Base-by-base conservation (phyloP, 805 yeast genomes). In the Wickerhamomyces bisporus region DNA sequence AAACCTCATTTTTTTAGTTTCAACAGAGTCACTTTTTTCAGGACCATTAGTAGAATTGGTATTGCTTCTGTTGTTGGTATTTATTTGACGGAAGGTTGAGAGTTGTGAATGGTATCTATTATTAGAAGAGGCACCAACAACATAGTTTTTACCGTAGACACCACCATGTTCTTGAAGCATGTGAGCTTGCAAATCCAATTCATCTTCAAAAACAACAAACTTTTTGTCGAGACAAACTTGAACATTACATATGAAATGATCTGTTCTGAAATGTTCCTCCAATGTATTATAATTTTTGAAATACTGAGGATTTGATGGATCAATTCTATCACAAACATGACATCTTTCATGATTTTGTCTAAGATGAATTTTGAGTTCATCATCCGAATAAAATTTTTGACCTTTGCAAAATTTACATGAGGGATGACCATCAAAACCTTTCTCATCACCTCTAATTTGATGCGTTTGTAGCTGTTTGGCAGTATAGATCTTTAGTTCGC, bases 181-280 rank as follows among this genome's bases (percentile, higher is more conserved):
- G 60, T 93, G 98, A 2, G 94, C 89, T 38, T 84, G 81, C 38
- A 93, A 67, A 49, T 88, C 97, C 39, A 88, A 61, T 37, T 85
- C 93, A 44, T 87, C 91, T 17, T 81, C 74, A 57, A 93, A 93
- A 1, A 91, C 98, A 17, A 93, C 93, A 62, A 93, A 91, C 57
- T 86, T 85, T 59, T 84, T 79, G 39, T 89, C 98, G 34, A 89
- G 61, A 62, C 99, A 93, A 11, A 73, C 53, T 34, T 76, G 85
- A 15, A 84, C 82, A 24, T 73, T 69, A 63, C 99, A 93, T 13
- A 79, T 77, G 59, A 68, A 86, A 60, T 93, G 99, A 30, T 71
- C 77, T 4, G 55, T 58, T 48, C 66, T 69, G 61, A 93, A 93
- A 65, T 93, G 99, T 13, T 66, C 65, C 49, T 78, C 83, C 39